Evolutionary conservation across 208 protist species (phyloP).

Genomic region (Crithidia fasciculata): DNA sequence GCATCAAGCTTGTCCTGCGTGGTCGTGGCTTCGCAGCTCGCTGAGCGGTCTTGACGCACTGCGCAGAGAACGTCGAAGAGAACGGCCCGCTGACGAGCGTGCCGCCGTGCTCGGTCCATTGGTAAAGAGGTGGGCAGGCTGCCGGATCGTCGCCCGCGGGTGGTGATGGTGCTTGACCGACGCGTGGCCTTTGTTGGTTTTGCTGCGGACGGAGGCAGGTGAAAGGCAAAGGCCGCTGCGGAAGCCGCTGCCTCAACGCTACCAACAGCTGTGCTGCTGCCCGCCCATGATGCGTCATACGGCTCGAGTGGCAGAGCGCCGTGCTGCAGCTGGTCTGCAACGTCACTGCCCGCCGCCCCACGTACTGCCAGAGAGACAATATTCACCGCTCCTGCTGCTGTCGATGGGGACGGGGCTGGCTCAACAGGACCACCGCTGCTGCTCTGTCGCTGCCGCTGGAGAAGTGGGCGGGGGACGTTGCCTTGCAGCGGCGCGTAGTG

Average conservation of each 20-base stretch:
- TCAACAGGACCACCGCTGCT: neutral
- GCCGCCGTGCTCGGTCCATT: neutral
- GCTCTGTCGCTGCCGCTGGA: slow-evolving; percentile 16
- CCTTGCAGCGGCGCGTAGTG: slow-evolving; percentile 24
- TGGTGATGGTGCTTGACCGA: slow-evolving; percentile 1
- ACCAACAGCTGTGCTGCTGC: neutral
- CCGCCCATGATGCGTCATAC: neutral
- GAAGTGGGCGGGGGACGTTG: slow-evolving; percentile 18
- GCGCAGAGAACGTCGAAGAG: slow-evolving; percentile 75
- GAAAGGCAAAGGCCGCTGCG: neutral
- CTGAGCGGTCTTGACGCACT: slow-evolving; percentile 47
- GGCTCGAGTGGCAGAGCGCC: neutral
- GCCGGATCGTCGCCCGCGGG: slow-evolving; percentile 9
- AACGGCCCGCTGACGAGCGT: slow-evolving; percentile 33
- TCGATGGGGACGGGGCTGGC: neutral
- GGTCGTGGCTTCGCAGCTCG: slow-evolving; percentile 29
- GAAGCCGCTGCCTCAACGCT: neutral
- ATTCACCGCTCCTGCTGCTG: neutral
- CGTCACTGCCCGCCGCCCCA: neutral
- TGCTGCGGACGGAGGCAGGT: neutral
- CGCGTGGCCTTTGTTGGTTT: neutral
- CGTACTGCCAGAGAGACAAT: neutral
- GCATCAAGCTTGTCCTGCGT: neutral
- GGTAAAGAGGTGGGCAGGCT: neutral
- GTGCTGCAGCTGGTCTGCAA: slow-evolving; percentile 10